Evolutionary conservation across 129 eudicot species (phyloP).

Genomic region (Arctium lappa): DNA sequence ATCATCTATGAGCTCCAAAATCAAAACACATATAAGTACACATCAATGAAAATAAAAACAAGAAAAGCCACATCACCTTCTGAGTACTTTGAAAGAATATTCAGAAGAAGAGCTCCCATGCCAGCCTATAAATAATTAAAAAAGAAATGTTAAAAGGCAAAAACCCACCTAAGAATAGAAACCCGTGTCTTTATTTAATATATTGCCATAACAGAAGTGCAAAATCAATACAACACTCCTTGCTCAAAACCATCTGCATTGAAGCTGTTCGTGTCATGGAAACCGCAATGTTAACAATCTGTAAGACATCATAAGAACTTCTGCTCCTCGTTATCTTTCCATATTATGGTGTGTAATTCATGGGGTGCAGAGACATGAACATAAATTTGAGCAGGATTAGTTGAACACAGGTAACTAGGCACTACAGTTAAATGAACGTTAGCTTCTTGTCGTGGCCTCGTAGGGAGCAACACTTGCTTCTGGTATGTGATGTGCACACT

Average conservation of each 20-base stretch:
- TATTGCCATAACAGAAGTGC: neutral
- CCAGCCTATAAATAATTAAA: conserved; percentile 61
- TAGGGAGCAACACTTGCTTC: neutral
- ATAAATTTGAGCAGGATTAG: no score
- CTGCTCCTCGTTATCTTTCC: neutral
- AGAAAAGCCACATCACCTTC: conserved; percentile 54
- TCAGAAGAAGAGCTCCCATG: conserved; percentile 85
- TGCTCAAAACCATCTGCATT: neutral
- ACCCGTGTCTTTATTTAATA: neutral
- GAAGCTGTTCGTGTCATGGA: neutral
- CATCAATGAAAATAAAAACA: neutral
- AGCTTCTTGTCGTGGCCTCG: no score
- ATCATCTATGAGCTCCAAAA: conserved; percentile 13
- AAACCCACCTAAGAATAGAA: neutral
- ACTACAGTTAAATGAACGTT: no score
- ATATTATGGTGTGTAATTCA: no score
- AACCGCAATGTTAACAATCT: no score
- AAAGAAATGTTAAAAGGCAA: neutral
- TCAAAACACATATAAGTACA: neutral
- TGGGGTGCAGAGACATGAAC: no score
- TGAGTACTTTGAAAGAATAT: conserved; percentile 86
- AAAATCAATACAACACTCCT: neutral
- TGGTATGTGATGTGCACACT: neutral
- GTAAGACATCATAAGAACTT: neutral
- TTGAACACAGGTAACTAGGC: no score